A percentile compares a stretch with the other conserved stretches of the same genome.
Evolutionary conservation across 2,329 filamentous ascomycete species (phyloP).

Genomic region (Fusarium mangiferae): DNA sequence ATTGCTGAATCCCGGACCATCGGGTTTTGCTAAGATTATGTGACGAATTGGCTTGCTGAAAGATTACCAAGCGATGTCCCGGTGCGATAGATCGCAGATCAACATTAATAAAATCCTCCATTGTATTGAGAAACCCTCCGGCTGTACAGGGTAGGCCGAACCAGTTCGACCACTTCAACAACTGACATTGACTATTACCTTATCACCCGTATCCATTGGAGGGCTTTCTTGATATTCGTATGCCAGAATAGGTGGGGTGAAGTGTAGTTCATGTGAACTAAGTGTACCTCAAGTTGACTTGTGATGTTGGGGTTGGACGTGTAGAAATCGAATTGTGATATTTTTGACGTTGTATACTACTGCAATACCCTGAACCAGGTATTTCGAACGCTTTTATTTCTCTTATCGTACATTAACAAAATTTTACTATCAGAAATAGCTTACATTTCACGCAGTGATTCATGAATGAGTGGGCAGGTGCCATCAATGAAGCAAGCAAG

Average conservation of each 20-base stretch:
- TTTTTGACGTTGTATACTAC: background rate
- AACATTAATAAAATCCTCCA: background rate
- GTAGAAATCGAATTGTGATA: rapidly evolving
- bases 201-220: no score
- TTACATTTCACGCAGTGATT: background rate
- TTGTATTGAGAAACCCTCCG: background rate
- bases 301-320: rapidly evolving
- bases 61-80: conserved; percentile 10
- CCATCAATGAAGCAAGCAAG: background rate
- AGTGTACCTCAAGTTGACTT: background rate
- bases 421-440: background rate
- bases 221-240: no score
- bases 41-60: background rate
- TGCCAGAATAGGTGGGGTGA: rapidly evolving
- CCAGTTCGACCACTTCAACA: no score
- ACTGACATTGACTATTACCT: no score
- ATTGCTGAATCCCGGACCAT: conserved; percentile 2
- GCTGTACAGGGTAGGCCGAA: background rate
- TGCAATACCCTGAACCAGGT: background rate
- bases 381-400: no score
- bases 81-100: background rate
- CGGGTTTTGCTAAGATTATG: background rate
- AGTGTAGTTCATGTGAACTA: background rate
- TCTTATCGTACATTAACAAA: background rate
- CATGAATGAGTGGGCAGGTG: background rate